Evolutionary conservation across 2,329 filamentous ascomycete genomes (phyloP), one percentile per base, ranked within the genome.

Genomic region (Moelleriella libera): DNA sequence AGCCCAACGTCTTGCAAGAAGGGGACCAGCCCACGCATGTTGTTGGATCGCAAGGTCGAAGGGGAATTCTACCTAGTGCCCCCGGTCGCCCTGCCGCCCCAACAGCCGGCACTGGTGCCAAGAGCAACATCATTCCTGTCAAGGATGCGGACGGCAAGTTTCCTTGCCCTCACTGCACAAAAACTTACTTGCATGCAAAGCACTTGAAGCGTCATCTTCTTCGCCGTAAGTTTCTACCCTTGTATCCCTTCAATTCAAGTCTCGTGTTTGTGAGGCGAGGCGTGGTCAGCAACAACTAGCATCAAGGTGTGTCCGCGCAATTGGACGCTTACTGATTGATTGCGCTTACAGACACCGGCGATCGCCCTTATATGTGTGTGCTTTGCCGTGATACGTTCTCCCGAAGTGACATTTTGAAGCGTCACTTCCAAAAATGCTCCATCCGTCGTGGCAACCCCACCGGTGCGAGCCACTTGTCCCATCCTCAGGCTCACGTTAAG

Each of bases 71-170:
- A 52, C 90, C 90, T 12, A 95, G 88, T 57, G 88, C 89, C 51
- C 88, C 88, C 31, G 89, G 89, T 42, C 76, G 88, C 50, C 85
- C 88, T 48, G 80, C 86, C 47, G 86, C 88, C 30, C 80, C 85
- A 32, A 71, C 82, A 28, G 75, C 78, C 21, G 83, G 86, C 42
- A 81, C 79, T 54, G 75, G 77, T 42, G 72, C 78, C 8, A 94
- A 95, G 74, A 86, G 76, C 58, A 83, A 85, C 51, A 80, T 86
- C 52, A 92, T 94, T 53, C 88, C 89, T 12, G 84, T 87, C 57
- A 96, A 97, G 72, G 90, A 97, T 65, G 88, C 88, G 7, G 90
- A 97, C 63, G 92, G 92, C 61, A 97, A 97, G 71, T 98, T 94
- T 62, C 90, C 92, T 50, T 98, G 92, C 69, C 88, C 88, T 58